Base-by-base conservation (phyloP, 768 basidiomycete species). In the Hygrocybe punicea region DNA sequence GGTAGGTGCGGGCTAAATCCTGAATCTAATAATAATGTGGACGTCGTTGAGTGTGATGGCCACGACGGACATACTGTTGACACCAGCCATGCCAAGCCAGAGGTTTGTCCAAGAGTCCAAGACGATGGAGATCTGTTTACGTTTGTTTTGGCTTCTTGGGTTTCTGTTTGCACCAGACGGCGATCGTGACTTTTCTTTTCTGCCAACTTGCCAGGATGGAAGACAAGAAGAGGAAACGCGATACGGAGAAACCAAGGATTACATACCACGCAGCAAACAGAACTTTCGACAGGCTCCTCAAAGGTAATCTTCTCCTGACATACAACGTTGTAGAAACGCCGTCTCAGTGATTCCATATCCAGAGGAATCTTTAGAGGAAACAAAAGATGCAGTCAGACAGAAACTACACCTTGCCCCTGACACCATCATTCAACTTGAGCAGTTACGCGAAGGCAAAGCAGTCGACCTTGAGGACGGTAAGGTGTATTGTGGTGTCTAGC, bases 1-100 rank as follows among this genome's bases (percentile, higher is more conserved):
- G 93, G 91, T 25, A 93, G 79, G 69, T 93, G 93, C 37, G 93
- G 93, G 71, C 93, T 81, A 66, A 96, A 96, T 62, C 93, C 94
- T 73, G 86, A 73, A 64, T 78, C 86, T 85, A 56, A 56, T 37
- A 60, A 23, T 42, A 53, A 46, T 21, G 51, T 45, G 55, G 47
- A 29, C 29, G 46, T 29, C 7, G 44, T 36, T 23, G 23, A 34
- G 9, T 17, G 14, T 8, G 24, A 23, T n/a, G 21, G 14, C 21
- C 2, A 57, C 10, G 48, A 35, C 10, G 11, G 21, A 39, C 35
- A 23, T 23, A 51, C 23, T n/a, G 9, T 13, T 57, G 16, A 49
- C 25, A 21, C 56, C 62, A 60, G 77, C 76, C 77, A 80, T 79
- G 63, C 62, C 71, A 44, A n/a, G n/a, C n/a, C n/a, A n/a, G n/a